Percentiles rank a stretch among this genome's conserved stretches.
phyloP scores from a whole-genome alignment of 352 stramenopile species.

The Globisporangium viniferum region DNA sequence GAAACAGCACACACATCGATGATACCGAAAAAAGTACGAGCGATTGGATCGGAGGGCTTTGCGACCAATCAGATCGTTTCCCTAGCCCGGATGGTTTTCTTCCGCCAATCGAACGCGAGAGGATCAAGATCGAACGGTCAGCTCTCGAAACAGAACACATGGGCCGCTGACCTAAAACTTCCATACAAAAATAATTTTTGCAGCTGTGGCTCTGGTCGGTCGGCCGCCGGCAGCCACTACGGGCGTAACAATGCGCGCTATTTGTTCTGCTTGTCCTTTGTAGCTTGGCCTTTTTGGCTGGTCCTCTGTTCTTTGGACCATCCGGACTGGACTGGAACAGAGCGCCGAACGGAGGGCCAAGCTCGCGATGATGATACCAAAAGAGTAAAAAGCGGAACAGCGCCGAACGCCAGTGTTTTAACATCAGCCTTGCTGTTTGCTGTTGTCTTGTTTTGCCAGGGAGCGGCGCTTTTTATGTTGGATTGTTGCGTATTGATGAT shows the following conservation, averaged over 20 bases:
- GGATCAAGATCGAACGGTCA: constrained; percentile 4
- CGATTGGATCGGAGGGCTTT: background rate
- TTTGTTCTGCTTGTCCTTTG: background rate
- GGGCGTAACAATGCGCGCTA: background rate
- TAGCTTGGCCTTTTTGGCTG: background rate
- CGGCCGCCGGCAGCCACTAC: background rate
- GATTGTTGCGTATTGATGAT: background rate
- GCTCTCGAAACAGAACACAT: background rate
- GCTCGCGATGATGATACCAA: background rate
- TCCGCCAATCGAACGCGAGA: background rate
- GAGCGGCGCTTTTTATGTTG: no score
- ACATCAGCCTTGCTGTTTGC: background rate
- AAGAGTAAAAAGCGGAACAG: background rate
- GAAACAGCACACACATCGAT: no score
- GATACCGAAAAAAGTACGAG: no score
- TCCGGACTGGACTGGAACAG: background rate
- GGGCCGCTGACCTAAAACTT: background rate
- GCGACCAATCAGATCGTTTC: no score
- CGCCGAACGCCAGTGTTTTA: background rate
- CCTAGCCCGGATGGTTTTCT: background rate
- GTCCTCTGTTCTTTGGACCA: background rate
- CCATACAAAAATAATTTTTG: background rate
- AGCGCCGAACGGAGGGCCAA: background rate
- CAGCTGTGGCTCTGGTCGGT: background rate
- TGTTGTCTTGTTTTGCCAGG: background rate